Evolutionary conservation across 176 grass and related monocot genomes (phyloP).

Genomic region (Poa pratensis): DNA sequence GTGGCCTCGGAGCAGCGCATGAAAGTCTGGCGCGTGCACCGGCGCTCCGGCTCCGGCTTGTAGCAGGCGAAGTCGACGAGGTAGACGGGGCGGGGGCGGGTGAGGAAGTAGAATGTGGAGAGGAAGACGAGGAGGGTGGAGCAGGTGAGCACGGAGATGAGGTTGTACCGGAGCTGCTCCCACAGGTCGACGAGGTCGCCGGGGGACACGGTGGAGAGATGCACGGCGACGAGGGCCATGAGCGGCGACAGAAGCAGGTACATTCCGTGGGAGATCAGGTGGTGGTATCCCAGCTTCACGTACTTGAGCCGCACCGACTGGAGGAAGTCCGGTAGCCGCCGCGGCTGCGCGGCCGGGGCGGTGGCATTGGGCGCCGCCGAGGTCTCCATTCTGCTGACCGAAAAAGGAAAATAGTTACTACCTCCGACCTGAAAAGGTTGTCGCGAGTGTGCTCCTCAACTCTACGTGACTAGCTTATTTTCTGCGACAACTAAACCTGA

Average conservation of each 20-base stretch:
- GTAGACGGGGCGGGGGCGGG: slow-evolving; percentile 80
- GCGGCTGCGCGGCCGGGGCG: slow-evolving; percentile 23
- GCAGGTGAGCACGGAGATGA: slow-evolving; percentile 71
- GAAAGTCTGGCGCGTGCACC: slow-evolving; percentile 81
- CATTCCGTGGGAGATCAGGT: slow-evolving; percentile 97
- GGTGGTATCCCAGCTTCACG: slow-evolving; percentile 93
- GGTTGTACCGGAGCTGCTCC: slow-evolving; percentile 83
- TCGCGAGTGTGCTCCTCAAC: no score
- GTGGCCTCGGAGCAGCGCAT: slow-evolving; percentile 74
- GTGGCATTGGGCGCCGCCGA: slow-evolving; percentile 41
- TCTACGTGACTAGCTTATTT: no score
- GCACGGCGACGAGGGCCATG: slow-evolving; percentile 68
- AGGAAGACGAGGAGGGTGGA: slow-evolving; percentile 92
- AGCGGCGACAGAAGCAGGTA: slow-evolving; percentile 83
- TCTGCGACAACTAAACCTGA: no score
- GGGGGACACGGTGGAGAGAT: slow-evolving; percentile 78
- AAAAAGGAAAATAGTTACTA: neutral
- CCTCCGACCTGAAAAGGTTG: no score
- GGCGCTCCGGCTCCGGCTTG: slow-evolving; percentile 78
- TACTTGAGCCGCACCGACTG: slow-evolving; percentile 97
- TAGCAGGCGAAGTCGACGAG: slow-evolving; percentile 94
- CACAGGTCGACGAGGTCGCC: slow-evolving; percentile 64
- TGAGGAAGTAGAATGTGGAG: slow-evolving; percentile 94
- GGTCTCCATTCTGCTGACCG: slow-evolving; percentile 34
- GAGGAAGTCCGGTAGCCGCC: slow-evolving; percentile 75